phyloP scores from a whole-genome alignment of 805 yeast species.

The Clavispora vitiphila region DNA sequence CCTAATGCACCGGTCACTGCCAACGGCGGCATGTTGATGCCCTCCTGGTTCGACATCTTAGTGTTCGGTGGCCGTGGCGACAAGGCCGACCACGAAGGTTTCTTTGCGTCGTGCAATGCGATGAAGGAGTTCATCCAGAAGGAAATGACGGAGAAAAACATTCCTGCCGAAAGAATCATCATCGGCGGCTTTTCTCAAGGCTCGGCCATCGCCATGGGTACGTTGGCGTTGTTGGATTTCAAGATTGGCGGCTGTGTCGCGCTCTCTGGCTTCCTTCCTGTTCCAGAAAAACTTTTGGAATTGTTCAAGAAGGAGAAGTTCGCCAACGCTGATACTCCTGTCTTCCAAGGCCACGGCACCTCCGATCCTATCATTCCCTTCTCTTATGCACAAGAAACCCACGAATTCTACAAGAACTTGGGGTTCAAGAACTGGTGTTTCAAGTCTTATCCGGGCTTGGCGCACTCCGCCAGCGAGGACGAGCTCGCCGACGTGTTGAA shows the following conservation, averaged over 20 bases:
- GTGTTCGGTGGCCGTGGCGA: constrained; percentile 46
- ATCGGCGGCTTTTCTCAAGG: constrained; percentile 97
- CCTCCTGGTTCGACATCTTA: constrained; percentile 83
- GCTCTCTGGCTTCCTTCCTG: constrained; percentile 68
- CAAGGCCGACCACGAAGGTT: constrained; percentile 51
- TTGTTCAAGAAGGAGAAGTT: constrained; percentile 4
- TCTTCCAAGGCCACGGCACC: constrained; percentile 87
- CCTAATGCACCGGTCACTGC: constrained; percentile 66
- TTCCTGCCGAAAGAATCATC: constrained; percentile 64
- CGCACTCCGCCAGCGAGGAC: constrained; percentile 62
- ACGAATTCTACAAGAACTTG: constrained; percentile 42
- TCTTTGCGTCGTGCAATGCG: constrained; percentile 42
- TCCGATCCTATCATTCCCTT: constrained; percentile 60
- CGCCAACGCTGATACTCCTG: constrained; percentile 59
- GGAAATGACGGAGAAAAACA: constrained; percentile 45
- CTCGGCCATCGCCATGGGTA: constrained; percentile 69
- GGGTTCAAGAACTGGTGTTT: constrained; percentile 41
- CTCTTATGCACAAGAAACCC: constrained; percentile 34
- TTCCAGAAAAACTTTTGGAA: constrained; percentile 17
- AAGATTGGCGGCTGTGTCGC: constrained; percentile 77
- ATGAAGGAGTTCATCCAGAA: constrained; percentile 46
- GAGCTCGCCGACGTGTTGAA: constrained; percentile 54
- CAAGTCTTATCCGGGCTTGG: constrained; percentile 56
- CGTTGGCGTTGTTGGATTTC: constrained; percentile 46
- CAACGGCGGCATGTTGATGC: constrained; percentile 62